Evolutionary conservation across 2,329 filamentous ascomycete genomes (phyloP).

Genomic region (Remersonia thermophila): DNA sequence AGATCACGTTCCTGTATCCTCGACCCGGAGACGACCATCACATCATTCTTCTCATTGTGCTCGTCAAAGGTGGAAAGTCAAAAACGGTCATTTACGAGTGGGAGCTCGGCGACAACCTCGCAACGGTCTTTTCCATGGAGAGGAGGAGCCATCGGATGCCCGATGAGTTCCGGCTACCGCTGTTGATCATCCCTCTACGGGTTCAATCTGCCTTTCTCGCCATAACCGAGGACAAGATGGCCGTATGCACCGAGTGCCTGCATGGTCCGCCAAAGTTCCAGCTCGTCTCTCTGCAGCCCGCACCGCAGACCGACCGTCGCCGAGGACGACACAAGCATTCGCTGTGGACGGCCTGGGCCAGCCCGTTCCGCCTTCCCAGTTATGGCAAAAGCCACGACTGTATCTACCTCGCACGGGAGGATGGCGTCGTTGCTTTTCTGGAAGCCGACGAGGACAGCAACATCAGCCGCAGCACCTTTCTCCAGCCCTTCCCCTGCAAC

Average conservation of each 20-base stretch:
- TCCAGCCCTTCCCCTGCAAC: constrained; percentile 58
- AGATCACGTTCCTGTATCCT: constrained; percentile 77
- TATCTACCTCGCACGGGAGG: constrained; percentile 78
- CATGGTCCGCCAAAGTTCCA: constrained; percentile 37
- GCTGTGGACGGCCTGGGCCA: constrained; percentile 75
- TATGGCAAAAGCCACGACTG: constrained; percentile 58
- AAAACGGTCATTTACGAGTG: constrained; percentile 49
- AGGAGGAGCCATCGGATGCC: constrained; percentile 39
- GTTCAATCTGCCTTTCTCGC: constrained; percentile 59
- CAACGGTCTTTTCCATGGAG: constrained; percentile 31
- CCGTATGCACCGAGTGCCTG: constrained; percentile 43
- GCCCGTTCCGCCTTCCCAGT: constrained; percentile 54
- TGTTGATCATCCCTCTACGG: constrained; percentile 59
- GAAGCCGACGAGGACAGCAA: constrained; percentile 50
- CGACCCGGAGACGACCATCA: constrained; percentile 51
- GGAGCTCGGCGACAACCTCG: constrained; percentile 39
- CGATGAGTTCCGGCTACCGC: constrained; percentile 44
- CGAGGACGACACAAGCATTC: constrained; percentile 35
- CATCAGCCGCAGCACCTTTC: constrained; percentile 40
- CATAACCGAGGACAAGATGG: constrained; percentile 48
- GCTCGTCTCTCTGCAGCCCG: constrained; percentile 29
- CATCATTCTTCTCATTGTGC: constrained; percentile 63
- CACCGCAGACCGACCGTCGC: constrained; percentile 31
- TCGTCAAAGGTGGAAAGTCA: constrained; percentile 36
- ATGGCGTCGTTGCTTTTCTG: constrained; percentile 65